Evolutionary conservation across 768 basidiomycete genomes (phyloP).

Genomic region (Auriculariales sp.): DNA sequence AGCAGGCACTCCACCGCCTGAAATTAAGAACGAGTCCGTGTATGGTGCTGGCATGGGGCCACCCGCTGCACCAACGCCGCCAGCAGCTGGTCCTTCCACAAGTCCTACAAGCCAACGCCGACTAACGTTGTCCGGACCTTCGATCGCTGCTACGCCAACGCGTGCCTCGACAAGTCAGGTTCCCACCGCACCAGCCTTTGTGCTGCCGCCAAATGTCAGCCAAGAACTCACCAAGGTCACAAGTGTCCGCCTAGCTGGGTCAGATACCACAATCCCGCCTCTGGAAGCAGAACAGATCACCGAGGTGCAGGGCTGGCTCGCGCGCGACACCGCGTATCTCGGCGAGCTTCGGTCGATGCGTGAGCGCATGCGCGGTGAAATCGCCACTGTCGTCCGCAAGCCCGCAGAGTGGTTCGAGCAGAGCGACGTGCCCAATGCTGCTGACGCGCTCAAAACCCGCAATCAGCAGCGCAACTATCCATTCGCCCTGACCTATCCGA

Average conservation of each 20-base stretch:
- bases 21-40: neutral
- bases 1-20: neutral
- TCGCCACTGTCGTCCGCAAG: slow-evolving; percentile 7
- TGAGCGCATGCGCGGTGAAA: slow-evolving; percentile 7
- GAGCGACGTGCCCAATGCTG: no score
- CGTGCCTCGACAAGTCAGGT: no score
- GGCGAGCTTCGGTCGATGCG: slow-evolving; percentile 8
- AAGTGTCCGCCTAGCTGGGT: slow-evolving; percentile 42
- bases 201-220: slow-evolving; percentile 34
- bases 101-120: slow-evolving; percentile 12
- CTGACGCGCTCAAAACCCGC: no score
- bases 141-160: no score
- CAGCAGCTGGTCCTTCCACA: slow-evolving; percentile 8
- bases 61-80: slow-evolving; percentile 7
- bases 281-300: slow-evolving; percentile 36
- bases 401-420: slow-evolving; percentile 13
- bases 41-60: slow-evolving; percentile 7
- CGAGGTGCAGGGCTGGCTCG: slow-evolving; percentile 48
- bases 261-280: slow-evolving; percentile 37
- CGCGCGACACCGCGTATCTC: slow-evolving; percentile 33
- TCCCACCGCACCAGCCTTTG: slow-evolving; percentile 5
- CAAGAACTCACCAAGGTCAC: slow-evolving; percentile 45
- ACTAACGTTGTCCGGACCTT: slow-evolving; percentile 18
- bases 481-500: neutral
- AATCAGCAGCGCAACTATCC: no score